These are phyloP conservation scores for Purpureocillium lavendulum DNA, from an alignment of 2,329 filamentous ascomycete species.

Conservation along the genomic window DNA sequence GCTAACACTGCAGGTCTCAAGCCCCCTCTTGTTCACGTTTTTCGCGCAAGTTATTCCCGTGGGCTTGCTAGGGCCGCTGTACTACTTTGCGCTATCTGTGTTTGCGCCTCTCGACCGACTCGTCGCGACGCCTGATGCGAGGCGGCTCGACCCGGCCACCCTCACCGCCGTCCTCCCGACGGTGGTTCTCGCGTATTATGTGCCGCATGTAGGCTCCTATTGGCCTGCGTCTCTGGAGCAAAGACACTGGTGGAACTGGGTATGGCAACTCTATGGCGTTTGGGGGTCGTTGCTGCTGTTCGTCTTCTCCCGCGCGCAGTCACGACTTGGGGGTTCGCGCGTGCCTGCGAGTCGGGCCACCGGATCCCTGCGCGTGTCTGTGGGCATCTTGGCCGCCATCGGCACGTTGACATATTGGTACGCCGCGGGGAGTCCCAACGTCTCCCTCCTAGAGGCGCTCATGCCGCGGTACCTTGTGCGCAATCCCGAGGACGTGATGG, in stretches of 20 bases:
- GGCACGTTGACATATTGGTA: too few species aligned
- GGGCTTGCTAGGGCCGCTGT: too few species aligned
- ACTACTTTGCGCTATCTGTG: too few species aligned
- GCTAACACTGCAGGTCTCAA: too few species aligned
- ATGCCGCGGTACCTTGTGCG: slow-evolving; percentile 10
- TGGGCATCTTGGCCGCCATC: too few species aligned
- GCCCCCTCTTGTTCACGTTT: too few species aligned
- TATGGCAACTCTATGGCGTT: slow-evolving; percentile 20
- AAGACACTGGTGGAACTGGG: slow-evolving; percentile 20
- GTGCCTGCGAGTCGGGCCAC: too few species aligned
- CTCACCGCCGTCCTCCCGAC: slow-evolving; percentile 12
- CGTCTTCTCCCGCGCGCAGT: slow-evolving; percentile 3
- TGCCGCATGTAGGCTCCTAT: slow-evolving; percentile 11
- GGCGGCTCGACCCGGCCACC: slow-evolving; percentile 3
- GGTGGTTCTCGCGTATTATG: slow-evolving; percentile 10
- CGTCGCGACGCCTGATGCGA: slow-evolving; percentile 1
- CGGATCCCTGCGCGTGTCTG: too few species aligned
- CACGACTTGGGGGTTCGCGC: not conserved
- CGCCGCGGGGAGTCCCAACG: too few species aligned
- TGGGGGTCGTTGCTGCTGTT: slow-evolving; percentile 14
- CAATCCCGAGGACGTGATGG: slow-evolving; percentile 6
- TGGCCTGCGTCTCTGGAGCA: slow-evolving; percentile 12
- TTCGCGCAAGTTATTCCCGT: too few species aligned
- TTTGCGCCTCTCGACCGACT: too few species aligned
- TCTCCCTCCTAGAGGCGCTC: too few species aligned